Evolutionary conservation across 768 basidiomycete genomes (phyloP), one percentile per base, ranked within the genome.

Genomic region (Auriscalpium vulgare): DNA sequence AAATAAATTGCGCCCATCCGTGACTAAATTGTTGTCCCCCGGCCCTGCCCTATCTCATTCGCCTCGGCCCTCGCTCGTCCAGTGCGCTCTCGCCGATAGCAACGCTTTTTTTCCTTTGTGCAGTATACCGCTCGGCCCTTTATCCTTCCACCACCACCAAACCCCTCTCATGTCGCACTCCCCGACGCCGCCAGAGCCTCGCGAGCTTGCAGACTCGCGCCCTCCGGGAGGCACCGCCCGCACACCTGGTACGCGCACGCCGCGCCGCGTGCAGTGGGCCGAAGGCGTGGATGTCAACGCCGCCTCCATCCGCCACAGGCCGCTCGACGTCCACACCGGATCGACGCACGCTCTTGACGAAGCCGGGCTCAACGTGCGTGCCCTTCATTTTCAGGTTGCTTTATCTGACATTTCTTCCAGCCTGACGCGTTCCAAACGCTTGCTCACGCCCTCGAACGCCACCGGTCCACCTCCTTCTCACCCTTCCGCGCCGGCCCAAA

Each of bases 371-470:
- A 74, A 84, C 61, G 84, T 84, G 62, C 37, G 82, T 67, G 17
- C 36, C 16, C 37, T n/a, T 21, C 53, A 29, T 49, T 61, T 58
- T 46, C 19, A 35, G 36, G 29, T 37, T 5, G 6, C 19, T 8
- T 19, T 35, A n/a, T 57, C 29, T 62, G 16, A 11, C 38, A 21
- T 59, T 43, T 38, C 47, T 54, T 45, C 40, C 60, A 84, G 83
- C 74, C 77, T 1, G 59, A 69, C 37, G 74, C 79, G 1, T 81
- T 84, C 43, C 70, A 75, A 58, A 75, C 67, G 0, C 72, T 81
- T n/a, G 75, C 70, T 6, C 68, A 72, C 21, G 80, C 80, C 2
- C 72, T 84, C 23, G 80, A 82, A 61, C 74, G 70, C 29, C 81
- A 84, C 62, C 70, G 69, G 35, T 68, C 73, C 36, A 47, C 52